Evolutionary conservation across 176 grass and related monocot species (phyloP), one percentile per base, ranked within the genome.

Genomic region (Avena sativa): DNA sequence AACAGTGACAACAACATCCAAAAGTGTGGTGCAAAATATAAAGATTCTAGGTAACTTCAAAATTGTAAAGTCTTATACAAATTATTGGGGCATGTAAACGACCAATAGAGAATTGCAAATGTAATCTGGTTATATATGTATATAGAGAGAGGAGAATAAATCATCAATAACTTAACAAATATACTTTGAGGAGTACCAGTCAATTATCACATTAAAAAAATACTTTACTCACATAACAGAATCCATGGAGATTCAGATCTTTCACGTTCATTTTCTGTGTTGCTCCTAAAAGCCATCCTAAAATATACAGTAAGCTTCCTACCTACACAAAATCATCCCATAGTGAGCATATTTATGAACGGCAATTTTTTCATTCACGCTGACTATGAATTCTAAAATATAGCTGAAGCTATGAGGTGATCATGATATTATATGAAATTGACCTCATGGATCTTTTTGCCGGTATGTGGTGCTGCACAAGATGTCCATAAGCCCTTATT

Each of bases 221-320:
- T 68, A 78, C 16, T 71, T 63, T 28, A 92, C 93, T 95, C 79
- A 95, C 93, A 98, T 89, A 98, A 85, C 91, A 93, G 75, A 98
- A 98, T 71, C 89, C 93, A 83, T 93, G 92, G 46, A 98, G 85
- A 62, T 93, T 95, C 46, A 95, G 50, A 71, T 87, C 83, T 81
- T 93, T 98, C 0, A 95, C 36, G 53, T 56, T 93, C 90, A 97
- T 93, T 85, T 93, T 93, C 69, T 74, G 91, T 89, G 95, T 91
- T 93, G 59, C 78, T 89, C 89, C 85, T 95, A 66, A 89, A 95
- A 83, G 93, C 93, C 65, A 92, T 90, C 62, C 95, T 89, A 68
- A 57, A 57, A 55, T 13, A 16, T 55, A 55, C 13, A 16, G 13
- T 55, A 55, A 55, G 52, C 6, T 19, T 19, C 5, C 5, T 56